Conservation (phyloP, 2,329 filamentous ascomycete genomes). For the Nakataea oryzae region DNA sequence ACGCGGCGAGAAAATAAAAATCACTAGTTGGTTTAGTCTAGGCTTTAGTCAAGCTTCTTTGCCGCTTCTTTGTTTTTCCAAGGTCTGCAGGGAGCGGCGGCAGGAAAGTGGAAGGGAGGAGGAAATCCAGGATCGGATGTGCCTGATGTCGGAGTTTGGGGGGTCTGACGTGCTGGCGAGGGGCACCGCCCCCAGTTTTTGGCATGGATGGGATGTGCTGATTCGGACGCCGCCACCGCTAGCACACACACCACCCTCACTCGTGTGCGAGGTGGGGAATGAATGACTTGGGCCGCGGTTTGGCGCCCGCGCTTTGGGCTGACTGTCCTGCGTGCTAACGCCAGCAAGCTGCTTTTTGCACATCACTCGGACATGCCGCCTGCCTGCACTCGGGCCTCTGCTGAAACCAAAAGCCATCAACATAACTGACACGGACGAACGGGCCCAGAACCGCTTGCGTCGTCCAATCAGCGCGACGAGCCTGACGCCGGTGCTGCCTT, state of each 20-base stretch:
- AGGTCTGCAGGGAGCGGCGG: background rate
- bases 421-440: background rate
- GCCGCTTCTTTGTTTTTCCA: background rate
- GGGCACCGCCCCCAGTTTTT: background rate
- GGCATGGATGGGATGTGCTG: background rate
- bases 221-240: background rate
- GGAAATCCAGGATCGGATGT: background rate
- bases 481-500: background rate
- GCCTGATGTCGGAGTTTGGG: background rate
- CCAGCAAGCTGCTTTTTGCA: too few species aligned
- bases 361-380: too few species aligned
- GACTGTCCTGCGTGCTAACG: too few species aligned
- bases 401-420: background rate
- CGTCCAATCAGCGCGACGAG: background rate
- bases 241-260: background rate
- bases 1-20: background rate
- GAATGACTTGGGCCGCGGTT: background rate
- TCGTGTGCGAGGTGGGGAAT: background rate
- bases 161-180: background rate
- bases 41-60: background rate
- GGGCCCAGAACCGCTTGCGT: background rate
- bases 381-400: background rate
- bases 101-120: background rate
- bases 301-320: background rate
- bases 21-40: background rate